Conservation (phyloP, 75 land plant species). For the Gnetum montanum region DNA sequence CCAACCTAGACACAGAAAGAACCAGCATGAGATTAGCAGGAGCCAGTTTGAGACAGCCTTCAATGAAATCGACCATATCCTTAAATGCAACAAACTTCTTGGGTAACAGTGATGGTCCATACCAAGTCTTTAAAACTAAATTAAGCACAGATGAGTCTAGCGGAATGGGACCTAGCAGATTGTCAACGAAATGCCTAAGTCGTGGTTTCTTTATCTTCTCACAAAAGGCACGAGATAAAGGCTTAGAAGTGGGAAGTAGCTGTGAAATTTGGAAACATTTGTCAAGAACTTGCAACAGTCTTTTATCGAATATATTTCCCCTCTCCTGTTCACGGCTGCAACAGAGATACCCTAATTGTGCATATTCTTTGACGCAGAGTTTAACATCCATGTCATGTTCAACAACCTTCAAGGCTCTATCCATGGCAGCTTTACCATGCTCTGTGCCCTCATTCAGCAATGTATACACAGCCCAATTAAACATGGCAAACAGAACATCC, state of each 20-base stretch:
- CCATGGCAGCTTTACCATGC: constrained; percentile 32
- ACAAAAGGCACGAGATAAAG: constrained; percentile 42
- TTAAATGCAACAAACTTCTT: constrained; percentile 20
- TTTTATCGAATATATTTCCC: constrained; percentile 4
- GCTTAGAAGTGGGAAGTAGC: constrained; percentile 8
- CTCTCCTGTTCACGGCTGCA: neutral
- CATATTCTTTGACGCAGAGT: constrained; percentile 60
- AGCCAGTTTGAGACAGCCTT: constrained; percentile 38
- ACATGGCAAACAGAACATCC: constrained; percentile 50
- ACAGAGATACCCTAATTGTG: constrained; percentile 12
- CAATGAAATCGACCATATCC: constrained; percentile 54
- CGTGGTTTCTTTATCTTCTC: constrained; percentile 45
- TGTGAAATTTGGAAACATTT: constrained; percentile 30
- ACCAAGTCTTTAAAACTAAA: constrained; percentile 40
- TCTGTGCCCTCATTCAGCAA: constrained; percentile 28
- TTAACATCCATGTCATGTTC: constrained; percentile 20
- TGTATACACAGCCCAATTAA: constrained; percentile 55
- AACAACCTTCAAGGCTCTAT: constrained; percentile 43
- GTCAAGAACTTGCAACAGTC: constrained; percentile 17
- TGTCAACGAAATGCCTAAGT: constrained; percentile 36
- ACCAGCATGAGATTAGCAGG: constrained; percentile 65
- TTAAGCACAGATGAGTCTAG: constrained; percentile 48
- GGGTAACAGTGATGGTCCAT: constrained; percentile 63
- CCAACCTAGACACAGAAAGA: constrained; percentile 35
- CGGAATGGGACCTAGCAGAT: constrained; percentile 47